phyloP scores from a whole-genome alignment of 1,139 yeast genomes.

The Lodderomyces metapsilosis region DNA sequence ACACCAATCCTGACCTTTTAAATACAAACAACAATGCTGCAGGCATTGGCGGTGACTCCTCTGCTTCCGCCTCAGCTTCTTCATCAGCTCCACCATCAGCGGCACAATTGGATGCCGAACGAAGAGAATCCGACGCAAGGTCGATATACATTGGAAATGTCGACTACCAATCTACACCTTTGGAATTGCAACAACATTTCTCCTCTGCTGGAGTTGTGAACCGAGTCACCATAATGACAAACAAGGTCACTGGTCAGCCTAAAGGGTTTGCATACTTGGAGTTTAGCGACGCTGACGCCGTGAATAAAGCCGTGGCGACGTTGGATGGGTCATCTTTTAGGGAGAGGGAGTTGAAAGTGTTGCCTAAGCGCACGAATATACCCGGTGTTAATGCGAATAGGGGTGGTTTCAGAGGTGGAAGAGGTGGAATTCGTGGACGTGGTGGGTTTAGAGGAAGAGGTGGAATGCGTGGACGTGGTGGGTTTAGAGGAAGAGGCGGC shows the following conservation, averaged over 20 bases:
- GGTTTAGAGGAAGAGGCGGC: constrained; percentile 22
- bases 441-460: constrained; percentile 24
- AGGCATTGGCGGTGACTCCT: too few species aligned
- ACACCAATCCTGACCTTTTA: neutral
- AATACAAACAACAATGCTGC: neutral
- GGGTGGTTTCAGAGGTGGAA: constrained; percentile 31
- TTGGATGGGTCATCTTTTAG: constrained; percentile 65
- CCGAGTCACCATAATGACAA: constrained; percentile 76
- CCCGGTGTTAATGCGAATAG: constrained; percentile 61
- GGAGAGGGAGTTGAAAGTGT: constrained; percentile 69
- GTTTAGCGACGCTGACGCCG: constrained; percentile 62
- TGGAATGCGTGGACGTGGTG: constrained; percentile 23
- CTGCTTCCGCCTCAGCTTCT: neutral
- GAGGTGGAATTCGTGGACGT: constrained; percentile 26
- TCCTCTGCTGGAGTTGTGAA: constrained; percentile 73
- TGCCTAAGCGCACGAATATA: constrained; percentile 75
- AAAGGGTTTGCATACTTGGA: constrained; percentile 88
- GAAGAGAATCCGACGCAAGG: constrained; percentile 60
- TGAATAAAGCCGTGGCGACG: constrained; percentile 59
- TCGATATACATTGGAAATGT: constrained; percentile 88
- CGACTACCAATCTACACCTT: constrained; percentile 76
- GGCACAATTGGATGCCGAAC: constrained; percentile 27
- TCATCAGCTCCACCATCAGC: neutral
- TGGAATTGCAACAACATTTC: constrained; percentile 78
- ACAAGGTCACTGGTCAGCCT: constrained; percentile 74